phyloP scores from a whole-genome alignment of 257 asterid species.

The Solanum pimpinellifolium region DNA sequence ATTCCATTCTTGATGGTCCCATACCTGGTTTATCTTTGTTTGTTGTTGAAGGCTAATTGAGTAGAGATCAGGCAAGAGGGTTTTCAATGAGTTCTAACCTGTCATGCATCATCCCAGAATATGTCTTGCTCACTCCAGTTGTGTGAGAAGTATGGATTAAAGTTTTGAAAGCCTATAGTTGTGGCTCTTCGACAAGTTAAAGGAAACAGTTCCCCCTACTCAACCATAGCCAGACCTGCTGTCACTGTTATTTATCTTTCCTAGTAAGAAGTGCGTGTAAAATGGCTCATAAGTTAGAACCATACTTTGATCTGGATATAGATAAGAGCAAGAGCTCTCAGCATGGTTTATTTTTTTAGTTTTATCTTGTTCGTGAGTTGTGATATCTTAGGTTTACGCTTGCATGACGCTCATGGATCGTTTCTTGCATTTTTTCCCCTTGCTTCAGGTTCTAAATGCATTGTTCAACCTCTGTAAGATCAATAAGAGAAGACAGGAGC shows the following conservation, averaged over 20 bases:
- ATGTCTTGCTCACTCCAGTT: not conserved
- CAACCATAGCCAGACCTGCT: not conserved
- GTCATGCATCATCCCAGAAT: not conserved
- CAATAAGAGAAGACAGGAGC: constrained; percentile 97
- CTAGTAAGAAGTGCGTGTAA: not conserved
- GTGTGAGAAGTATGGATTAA: not conserved
- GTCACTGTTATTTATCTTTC: not conserved
- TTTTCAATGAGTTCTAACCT: not conserved
- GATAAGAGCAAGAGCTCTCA: not conserved
- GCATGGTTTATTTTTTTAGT: not conserved
- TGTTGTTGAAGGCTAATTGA: not conserved
- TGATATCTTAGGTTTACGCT: not conserved
- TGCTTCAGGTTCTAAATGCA: constrained; percentile 78
- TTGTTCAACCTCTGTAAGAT: constrained; percentile 97
- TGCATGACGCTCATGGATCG: not conserved
- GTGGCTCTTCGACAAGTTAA: not conserved
- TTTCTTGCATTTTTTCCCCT: constrained; percentile 19
- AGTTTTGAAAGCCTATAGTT: not conserved
- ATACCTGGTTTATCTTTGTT: not conserved
- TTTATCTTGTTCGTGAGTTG: not conserved
- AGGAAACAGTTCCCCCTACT: not conserved
- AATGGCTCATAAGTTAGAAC: not conserved
- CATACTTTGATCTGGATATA: not conserved
- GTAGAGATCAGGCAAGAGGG: not conserved
- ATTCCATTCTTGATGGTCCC: not conserved